These are phyloP conservation scores for Microdochium trichocladiopsis DNA, from an alignment of 2,329 filamentous ascomycete genomes.

Conservation along the genomic window DNA sequence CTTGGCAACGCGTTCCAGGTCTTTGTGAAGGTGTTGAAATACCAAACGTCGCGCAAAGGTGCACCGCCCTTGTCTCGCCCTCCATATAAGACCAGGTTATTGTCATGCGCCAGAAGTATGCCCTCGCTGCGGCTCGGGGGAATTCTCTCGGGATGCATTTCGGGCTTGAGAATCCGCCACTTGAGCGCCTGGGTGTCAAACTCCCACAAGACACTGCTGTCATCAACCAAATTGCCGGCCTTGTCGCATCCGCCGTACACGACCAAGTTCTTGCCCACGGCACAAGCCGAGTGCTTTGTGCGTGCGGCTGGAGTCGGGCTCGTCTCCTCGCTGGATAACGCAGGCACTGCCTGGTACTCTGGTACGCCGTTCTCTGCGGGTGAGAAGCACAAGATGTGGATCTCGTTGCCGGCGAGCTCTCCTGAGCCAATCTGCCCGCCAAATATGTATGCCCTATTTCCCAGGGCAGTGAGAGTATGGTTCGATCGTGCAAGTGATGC, in stretches of 20 bases:
- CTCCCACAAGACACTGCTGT: constrained; percentile 26
- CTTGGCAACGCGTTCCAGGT: constrained; percentile 43
- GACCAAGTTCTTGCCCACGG: constrained; percentile 20
- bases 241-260: constrained; percentile 27
- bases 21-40: constrained; percentile 38
- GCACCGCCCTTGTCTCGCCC: constrained; percentile 24
- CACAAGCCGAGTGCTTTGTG: constrained; percentile 26
- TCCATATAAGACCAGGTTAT: constrained; percentile 43
- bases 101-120: constrained; percentile 26
- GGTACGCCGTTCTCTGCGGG: constrained; percentile 33
- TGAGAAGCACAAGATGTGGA: constrained; percentile 38
- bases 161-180: constrained; percentile 23
- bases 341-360: constrained; percentile 24
- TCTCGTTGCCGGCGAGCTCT: constrained; percentile 37
- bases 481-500: constrained; percentile 35
- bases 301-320: constrained; percentile 22
- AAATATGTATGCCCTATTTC: constrained; percentile 47
- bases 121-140: constrained; percentile 23
- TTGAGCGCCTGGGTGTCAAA: constrained; percentile 26
- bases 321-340: constrained; percentile 17
- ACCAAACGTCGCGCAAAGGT: constrained; percentile 36
- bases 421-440: constrained; percentile 34
- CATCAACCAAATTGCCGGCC: constrained; percentile 17
- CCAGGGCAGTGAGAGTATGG: constrained; percentile 45
- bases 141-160: constrained; percentile 19